Base-by-base conservation (phyloP, 768 basidiomycete genomes). In the Dioszegia crocea region DNA sequence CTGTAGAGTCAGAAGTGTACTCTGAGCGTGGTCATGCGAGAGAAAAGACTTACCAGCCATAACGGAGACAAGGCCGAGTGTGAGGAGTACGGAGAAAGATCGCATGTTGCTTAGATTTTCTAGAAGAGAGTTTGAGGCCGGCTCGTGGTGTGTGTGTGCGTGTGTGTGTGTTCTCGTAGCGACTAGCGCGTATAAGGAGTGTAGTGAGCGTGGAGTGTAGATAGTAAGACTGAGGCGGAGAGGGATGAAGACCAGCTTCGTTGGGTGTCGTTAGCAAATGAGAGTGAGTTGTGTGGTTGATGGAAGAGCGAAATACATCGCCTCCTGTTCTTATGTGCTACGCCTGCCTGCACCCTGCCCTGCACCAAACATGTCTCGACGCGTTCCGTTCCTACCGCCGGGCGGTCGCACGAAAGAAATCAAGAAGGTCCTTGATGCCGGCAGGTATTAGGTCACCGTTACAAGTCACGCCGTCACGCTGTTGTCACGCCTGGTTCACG, bases 1-100 rank as follows among this genome's bases (percentile, higher is more conserved):
- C 10, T 31, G 14, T 23, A 11, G 17, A 9, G 30, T 26, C 16
- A 12, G 27, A 4, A 31, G 29, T n/a, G n/a, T n/a, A n/a, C n/a
- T n/a, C n/a, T n/a, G n/a, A n/a, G n/a, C n/a, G n/a, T n/a, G n/a
- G n/a, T n/a, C n/a, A n/a, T n/a, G n/a, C n/a, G 29, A 30, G 6
- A 5, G 47, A 23, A 26, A 23, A 9, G 12, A 57, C 64, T 53
- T 41, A 66, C 64, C 61, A 23, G 65, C 51, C 5, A 67, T 45
- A 30, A 48, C 60, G 21, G 64, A 52, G 14, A 38, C 49, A 44
- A 67, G 52, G 27, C 59, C 57, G 11, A 67, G 60, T 29, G 65
- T 33, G 14, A 63, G 26, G 57, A 67, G 38, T 31, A 64, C 51
- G 23, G 59, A 26, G 43, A 54, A 54, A 10, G 56, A 53, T 45